Base-by-base conservation (phyloP, 2,329 filamentous ascomycete species). In the Basipetospora chlamydospora region DNA sequence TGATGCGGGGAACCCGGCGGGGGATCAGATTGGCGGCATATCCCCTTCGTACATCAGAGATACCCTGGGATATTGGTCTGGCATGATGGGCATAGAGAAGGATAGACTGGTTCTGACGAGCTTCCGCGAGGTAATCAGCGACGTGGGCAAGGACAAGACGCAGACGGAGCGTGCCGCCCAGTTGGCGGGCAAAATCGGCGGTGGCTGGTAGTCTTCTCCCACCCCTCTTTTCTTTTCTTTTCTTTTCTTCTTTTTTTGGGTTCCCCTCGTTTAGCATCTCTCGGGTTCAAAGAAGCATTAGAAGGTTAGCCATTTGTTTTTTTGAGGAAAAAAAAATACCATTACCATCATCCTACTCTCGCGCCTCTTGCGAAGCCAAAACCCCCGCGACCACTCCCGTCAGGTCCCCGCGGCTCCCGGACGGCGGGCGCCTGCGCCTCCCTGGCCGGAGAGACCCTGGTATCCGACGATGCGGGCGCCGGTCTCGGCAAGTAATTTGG, bases 61-160 rank as follows among this genome's bases (percentile, higher is more conserved):
- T 53, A 70, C 77, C 47, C 63, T 96, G 49, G 61, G 65, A 43
- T 74, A 88, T 55, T 98, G 90, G 90, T 70, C 78, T 13, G 52
- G 62, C 17, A 60, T 78, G 42, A 87, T 84, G 38, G 73, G 72
- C 37, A 74, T 93, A 44, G 67, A 72, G 18, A 59, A 81, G 49
- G 72, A 77, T 42, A 83, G 70, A 52, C 62, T 98, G 50, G 73
- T 77, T 39, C 83, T 80, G 55, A 98, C 90, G 39, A 92, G 76
- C 35, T 98, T 84, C 61, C 76, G 90, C 43, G 79, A 87, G 57
- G 88, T 98, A 16, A 78, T 95, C 49, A 95, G 88, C 60, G 85
- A 96, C 54, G 85, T 98, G 29, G 90, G 90, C 35, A 93, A 90
- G 61, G 67, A 72, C 44, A 61, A 70, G 54, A 64, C 67, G 41